These are phyloP conservation scores for Candolleomyces eurysporus DNA, from an alignment of 768 basidiomycete species.

Conservation along the genomic window DNA sequence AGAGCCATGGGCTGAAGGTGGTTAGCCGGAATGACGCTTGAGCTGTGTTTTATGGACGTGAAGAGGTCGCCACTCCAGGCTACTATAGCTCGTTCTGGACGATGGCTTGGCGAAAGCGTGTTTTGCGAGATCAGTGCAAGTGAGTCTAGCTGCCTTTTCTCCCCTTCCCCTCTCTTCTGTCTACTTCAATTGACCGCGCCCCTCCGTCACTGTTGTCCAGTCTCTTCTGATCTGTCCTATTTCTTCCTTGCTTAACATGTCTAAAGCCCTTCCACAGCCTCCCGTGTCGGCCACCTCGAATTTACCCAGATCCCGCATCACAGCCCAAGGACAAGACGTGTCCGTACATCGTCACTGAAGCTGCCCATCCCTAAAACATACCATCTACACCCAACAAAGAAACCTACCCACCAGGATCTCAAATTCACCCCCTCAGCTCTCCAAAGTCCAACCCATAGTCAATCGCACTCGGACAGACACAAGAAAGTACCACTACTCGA, in stretches of 20 bases:
- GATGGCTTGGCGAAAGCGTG: constrained; percentile 48
- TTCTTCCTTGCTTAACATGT: no score
- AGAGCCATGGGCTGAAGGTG: constrained; percentile 46
- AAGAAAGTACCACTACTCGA: constrained; percentile 22
- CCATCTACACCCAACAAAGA: constrained; percentile 47
- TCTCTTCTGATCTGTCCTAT: not conserved
- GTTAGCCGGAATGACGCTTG: constrained; percentile 25
- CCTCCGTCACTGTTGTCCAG: not conserved
- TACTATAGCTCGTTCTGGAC: constrained; percentile 57
- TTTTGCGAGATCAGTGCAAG: constrained; percentile 61
- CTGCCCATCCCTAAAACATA: constrained; percentile 59
- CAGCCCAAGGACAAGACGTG: not conserved
- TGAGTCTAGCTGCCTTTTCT: constrained; percentile 28
- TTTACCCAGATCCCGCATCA: not conserved
- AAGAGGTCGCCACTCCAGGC: constrained; percentile 55
- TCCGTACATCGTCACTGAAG: constrained; percentile 70
- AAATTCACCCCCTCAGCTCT: constrained; percentile 30
- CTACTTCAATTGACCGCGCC: not conserved
- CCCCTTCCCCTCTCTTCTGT: not conserved
- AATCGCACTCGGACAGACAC: no score
- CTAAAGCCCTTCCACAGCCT: constrained; percentile 42
- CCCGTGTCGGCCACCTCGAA: constrained; percentile 53
- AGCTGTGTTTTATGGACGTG: constrained; percentile 18
- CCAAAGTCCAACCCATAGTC: not conserved
- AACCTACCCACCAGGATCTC: constrained; percentile 57